Conservation (phyloP, 1,284 basidiomycete genomes). For the Serendipita sp. region DNA sequence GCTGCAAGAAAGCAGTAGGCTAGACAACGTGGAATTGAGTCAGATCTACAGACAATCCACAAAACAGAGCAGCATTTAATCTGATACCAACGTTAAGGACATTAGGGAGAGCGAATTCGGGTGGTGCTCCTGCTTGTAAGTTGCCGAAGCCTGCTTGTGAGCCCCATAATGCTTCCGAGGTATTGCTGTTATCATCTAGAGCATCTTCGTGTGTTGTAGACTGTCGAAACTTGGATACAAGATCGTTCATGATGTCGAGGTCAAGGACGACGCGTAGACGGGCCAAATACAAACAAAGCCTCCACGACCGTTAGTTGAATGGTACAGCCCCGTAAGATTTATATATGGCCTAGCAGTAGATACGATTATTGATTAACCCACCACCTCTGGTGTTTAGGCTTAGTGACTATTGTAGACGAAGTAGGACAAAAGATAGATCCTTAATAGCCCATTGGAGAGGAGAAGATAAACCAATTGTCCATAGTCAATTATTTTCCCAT, state of each 20-base stretch:
- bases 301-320: not conserved
- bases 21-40: slow-evolving; percentile 22
- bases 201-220: slow-evolving; percentile 35
- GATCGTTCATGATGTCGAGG: slow-evolving; percentile 51
- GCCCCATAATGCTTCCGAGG: slow-evolving; percentile 57
- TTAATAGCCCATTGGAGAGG: too few species aligned
- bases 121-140: slow-evolving; percentile 45
- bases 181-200: slow-evolving; percentile 34
- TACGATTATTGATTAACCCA: not conserved
- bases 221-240: slow-evolving; percentile 52
- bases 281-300: not conserved
- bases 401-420: too few species aligned
- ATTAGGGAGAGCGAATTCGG: slow-evolving; percentile 53
- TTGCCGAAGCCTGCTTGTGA: slow-evolving; percentile 68
- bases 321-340: not conserved
- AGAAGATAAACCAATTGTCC: too few species aligned
- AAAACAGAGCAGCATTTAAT: not conserved
- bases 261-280: slow-evolving; percentile 12
- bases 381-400: too few species aligned
- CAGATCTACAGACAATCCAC: slow-evolving; percentile 2
- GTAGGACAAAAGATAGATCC: too few species aligned
- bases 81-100: slow-evolving; percentile 52
- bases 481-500: too few species aligned
- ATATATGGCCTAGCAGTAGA: not conserved
- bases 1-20: slow-evolving; percentile 79